Evolutionary conservation across 306 rosid genomes (phyloP), one percentile per base, ranked within the genome.

Genomic region (Ormosia semicastrata): DNA sequence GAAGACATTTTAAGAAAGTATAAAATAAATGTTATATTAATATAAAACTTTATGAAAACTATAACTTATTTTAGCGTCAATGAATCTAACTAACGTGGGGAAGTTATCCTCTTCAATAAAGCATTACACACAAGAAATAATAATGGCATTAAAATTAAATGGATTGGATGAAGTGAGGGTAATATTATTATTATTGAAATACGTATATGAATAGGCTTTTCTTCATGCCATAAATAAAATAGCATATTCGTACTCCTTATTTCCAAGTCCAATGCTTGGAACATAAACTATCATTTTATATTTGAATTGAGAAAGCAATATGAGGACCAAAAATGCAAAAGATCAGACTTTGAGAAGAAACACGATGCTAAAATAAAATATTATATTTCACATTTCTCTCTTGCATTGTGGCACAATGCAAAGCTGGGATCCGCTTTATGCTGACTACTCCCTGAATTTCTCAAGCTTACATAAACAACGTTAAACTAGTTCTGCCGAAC

Each of bases 401-500:
- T 76, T 30, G 87, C 82, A 77, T 79, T 52, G 33, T 71, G 36
- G 63, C 71, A 63, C 40, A 64, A 82, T 47, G 47, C 84, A 54
- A 81, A 75, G 84, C 77, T 81, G 73, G 83, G 80, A 64, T 57
- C 64, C 47, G 63, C 49, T 76, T 82, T 64, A 64, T 83, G 66
- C 58, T 71, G 54, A 67, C 80, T 52, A 81, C 63, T 66, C 82
- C 81, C 85, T 81, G 81, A 56, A 84, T 71, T 77, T 73, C 63
- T 83, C 67, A 59, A 69, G 73, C 83, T 88, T 81, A 84, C 80
- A 87, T 83, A 80, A 83, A 84, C 72, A 59, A 57, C 46, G 57
- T 84, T 80, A 65, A 83, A 82, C 81, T 79, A 75, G 39, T 77
- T 72, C 60, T 52, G 43, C 17, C 0, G 81, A 54, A 64, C 78